A percentile compares a stretch with the other conserved stretches of the same genome.
phyloP scores from a whole-genome alignment of 768 basidiomycete species.

The Kwoniella pini region DNA sequence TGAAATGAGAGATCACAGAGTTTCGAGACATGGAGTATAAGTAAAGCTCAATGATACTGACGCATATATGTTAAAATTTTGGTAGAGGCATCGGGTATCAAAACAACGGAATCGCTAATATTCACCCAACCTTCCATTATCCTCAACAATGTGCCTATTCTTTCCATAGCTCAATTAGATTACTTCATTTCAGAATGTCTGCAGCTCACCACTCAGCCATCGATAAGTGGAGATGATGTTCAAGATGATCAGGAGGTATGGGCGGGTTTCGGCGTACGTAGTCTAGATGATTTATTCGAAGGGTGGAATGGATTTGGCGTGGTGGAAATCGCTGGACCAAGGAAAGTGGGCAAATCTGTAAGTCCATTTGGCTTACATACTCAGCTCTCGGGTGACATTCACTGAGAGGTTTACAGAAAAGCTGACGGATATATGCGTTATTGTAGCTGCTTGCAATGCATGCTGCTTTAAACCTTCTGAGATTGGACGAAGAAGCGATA shows the following conservation, averaged over 20 bases:
- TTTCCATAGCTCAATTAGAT: constrained; percentile 19
- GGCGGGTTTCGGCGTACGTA: constrained; percentile 33
- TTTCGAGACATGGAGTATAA: too few species aligned
- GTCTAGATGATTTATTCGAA: constrained; percentile 35
- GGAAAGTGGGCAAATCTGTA: constrained; percentile 44
- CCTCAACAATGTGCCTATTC: constrained; percentile 19
- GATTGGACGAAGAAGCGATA: constrained; percentile 20
- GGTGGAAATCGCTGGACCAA: constrained; percentile 40
- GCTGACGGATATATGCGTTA: neutral
- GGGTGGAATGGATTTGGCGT: constrained; percentile 38
- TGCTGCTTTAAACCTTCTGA: constrained; percentile 31
- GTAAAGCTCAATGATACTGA: too few species aligned
- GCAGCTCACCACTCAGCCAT: constrained; percentile 17
- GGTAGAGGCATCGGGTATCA: constrained; percentile 37
- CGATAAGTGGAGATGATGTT: neutral
- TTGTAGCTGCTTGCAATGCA: constrained; percentile 48
- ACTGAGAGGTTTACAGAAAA: neutral
- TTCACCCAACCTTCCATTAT: constrained; percentile 29
- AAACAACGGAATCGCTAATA: constrained; percentile 44
- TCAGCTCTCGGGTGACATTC: neutral
- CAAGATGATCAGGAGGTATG: constrained; percentile 10
- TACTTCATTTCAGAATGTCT: constrained; percentile 27
- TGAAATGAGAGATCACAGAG: too few species aligned
- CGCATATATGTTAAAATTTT: too few species aligned
- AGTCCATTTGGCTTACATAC: constrained; percentile 3